Evolutionary conservation across 2,329 filamentous ascomycete genomes (phyloP), one percentile per base, ranked within the genome.

Genomic region (Rhytidhysteron rufulum): DNA sequence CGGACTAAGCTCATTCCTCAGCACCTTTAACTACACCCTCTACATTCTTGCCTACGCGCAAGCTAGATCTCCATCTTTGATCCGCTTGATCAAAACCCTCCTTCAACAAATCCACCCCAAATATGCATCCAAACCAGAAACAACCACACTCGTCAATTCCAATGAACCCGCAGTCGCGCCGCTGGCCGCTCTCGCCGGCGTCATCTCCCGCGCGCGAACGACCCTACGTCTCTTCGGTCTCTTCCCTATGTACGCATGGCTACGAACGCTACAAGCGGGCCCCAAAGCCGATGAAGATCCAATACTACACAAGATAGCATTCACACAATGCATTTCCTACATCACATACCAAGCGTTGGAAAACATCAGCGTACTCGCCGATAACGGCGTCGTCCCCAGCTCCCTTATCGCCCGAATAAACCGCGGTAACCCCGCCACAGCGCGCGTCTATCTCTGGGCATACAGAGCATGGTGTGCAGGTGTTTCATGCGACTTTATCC

Each of bases 11-110:
- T 51, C 67, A 17, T 68, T 69, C 58, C 68, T 72, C 51, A 70
- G 67, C 35, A 71, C 68, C 34, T 62, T 70, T 57, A 72, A 71
- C 55, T 71, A 71, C 57, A 61, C 62, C 37, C 63, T 71, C 49
- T 71, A 71, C 54, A 60, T 71, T 40, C 60, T 70, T 47, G 62
- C 67, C 27, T 68, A 69, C 55, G 54, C 67, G 31, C 64, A 70
- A 41, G 56, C 66, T 11, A 68, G 65, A 40, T 60, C 61, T 4
- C 53, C 58, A 10, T 50, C 63, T 24, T 46, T 69, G 31, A 44
- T 55, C 3, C 20, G 40, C 39, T 46, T 57, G 25, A 47, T 56
- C 3, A 50, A 57, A 31, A 53, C 49, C 37, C 55, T 65, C 25
- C 51, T 69, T 34, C 52, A 54, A 16, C 52, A 61, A 19, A 47